Conservation (phyloP, 371 early-diverging fungal genomes). For the Zychaea mexicana region DNA sequence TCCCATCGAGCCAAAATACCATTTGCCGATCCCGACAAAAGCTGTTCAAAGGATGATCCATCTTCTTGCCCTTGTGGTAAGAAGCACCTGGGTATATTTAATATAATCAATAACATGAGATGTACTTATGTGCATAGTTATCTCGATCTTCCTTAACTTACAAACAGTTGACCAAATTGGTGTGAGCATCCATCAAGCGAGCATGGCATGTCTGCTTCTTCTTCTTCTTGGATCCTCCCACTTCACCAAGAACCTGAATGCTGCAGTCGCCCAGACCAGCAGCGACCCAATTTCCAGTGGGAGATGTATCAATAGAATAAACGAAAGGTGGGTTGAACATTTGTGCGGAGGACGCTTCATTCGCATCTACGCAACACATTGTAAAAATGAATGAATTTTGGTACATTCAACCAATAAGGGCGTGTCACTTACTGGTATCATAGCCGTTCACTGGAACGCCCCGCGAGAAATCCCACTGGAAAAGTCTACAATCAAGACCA, state of each 20-base stretch:
- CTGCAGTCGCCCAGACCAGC: slow-evolving; percentile 48
- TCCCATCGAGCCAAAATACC: slow-evolving; percentile 21
- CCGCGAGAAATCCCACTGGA: slow-evolving; percentile 50
- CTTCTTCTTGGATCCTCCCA: slow-evolving; percentile 8
- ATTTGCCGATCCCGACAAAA: slow-evolving; percentile 27
- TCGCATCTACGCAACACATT: slow-evolving; percentile 19
- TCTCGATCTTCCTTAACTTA: slow-evolving; percentile 11
- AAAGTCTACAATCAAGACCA: slow-evolving; percentile 46
- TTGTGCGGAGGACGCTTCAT: slow-evolving; percentile 34
- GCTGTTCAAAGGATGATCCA: not conserved
- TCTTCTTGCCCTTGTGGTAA: slow-evolving; percentile 6
- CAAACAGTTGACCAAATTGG: slow-evolving; percentile 41
- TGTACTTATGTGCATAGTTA: not conserved
- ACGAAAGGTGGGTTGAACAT: slow-evolving; percentile 58
- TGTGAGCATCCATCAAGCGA: slow-evolving; percentile 36
- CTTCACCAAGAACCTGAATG: slow-evolving; percentile 20
- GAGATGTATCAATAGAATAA: slow-evolving; percentile 29
- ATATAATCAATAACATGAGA: not conserved
- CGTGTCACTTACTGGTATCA: slow-evolving; percentile 28
- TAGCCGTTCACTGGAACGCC: slow-evolving; percentile 28
- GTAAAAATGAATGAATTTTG: not conserved
- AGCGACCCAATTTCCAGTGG: slow-evolving; percentile 39
- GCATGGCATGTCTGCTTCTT: slow-evolving; percentile 4
- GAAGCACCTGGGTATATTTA: slow-evolving; percentile 12
- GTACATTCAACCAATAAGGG: not conserved